Conservation (phyloP, 345 rosid species). For the Fremontodendron californicum region DNA sequence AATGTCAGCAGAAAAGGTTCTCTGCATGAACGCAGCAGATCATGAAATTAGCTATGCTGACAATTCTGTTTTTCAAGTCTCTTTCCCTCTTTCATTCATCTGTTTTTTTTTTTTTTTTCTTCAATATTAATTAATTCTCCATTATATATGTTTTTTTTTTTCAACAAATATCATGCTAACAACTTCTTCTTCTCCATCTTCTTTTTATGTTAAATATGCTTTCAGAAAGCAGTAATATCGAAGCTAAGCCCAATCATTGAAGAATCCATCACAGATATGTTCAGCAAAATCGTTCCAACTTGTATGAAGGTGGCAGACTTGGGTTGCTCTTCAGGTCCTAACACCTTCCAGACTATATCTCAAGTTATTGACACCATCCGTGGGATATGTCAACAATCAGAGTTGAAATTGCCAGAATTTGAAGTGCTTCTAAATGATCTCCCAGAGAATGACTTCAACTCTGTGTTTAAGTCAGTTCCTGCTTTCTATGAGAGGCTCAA, state of each 20-base stretch:
- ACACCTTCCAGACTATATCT: constrained; percentile 40
- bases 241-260: constrained; percentile 35
- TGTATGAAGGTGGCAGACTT: constrained; percentile 63
- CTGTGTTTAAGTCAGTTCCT: constrained; percentile 44
- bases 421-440: constrained; percentile 61
- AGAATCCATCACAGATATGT: constrained; percentile 38
- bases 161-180: neutral
- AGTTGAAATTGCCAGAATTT: constrained; percentile 39
- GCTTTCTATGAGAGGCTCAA: constrained; percentile 34
- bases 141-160: neutral
- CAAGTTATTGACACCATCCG: constrained; percentile 40
- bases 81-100: neutral
- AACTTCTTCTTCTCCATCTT: neutral
- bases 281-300: constrained; percentile 16
- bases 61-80: constrained; percentile 53
- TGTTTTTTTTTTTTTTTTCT: neutral
- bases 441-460: constrained; percentile 65
- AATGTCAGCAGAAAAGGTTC: constrained; percentile 35
- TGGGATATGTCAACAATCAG: constrained; percentile 23
- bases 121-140: neutral
- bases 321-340: constrained; percentile 82
- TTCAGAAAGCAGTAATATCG: constrained; percentile 47
- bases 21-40: constrained; percentile 67
- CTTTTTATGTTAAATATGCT: neutral
- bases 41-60: constrained; percentile 73